A percentile compares a stretch with the other conserved stretches of the same genome.
Evolutionary conservation across 768 basidiomycete genomes (phyloP).

Genomic region (Cystofilobasidium capitatum): DNA sequence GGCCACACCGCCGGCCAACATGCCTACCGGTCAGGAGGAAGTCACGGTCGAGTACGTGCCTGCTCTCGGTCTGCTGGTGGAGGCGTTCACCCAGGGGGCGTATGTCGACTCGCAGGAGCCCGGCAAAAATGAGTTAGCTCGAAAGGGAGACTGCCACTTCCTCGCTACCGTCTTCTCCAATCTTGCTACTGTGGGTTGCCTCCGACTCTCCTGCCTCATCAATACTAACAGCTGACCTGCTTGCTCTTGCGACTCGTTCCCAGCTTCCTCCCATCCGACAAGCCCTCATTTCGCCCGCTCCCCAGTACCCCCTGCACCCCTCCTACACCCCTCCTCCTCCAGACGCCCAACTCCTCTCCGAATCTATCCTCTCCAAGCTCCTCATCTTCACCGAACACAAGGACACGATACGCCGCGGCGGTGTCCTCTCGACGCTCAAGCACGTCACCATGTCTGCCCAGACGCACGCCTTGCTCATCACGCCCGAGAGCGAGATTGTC

Average conservation of each 20-base stretch:
- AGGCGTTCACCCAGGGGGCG: constrained; percentile 68
- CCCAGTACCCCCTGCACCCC: constrained; percentile 32
- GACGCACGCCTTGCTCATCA: constrained; percentile 36
- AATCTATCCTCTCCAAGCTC: constrained; percentile 75
- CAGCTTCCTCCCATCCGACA: constrained; percentile 68
- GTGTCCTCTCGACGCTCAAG: constrained; percentile 82
- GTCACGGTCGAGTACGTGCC: constrained; percentile 41
- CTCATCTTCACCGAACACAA: constrained; percentile 81
- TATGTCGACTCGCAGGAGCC: constrained; percentile 47
- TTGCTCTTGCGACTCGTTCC: background rate
- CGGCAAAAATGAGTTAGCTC: constrained; percentile 36
- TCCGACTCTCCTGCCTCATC: background rate
- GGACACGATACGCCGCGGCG: constrained; percentile 74
- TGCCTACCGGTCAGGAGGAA: constrained; percentile 36
- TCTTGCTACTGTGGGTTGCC: constrained; percentile 58
- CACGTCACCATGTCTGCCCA: constrained; percentile 25
- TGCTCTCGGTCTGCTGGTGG: constrained; percentile 72
- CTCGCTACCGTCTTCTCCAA: constrained; percentile 91
- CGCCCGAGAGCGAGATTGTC: constrained; percentile 32
- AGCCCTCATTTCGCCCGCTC: constrained; percentile 59
- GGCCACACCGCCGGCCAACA: constrained; percentile 51
- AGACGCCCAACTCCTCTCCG: constrained; percentile 42
- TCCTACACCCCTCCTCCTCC: constrained; percentile 14
- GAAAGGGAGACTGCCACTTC: constrained; percentile 78
- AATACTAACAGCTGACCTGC: background rate